Evolutionary conservation across 129 eudicot genomes (phyloP), one percentile per base, ranked within the genome.

Genomic region (Glebionis coronaria): DNA sequence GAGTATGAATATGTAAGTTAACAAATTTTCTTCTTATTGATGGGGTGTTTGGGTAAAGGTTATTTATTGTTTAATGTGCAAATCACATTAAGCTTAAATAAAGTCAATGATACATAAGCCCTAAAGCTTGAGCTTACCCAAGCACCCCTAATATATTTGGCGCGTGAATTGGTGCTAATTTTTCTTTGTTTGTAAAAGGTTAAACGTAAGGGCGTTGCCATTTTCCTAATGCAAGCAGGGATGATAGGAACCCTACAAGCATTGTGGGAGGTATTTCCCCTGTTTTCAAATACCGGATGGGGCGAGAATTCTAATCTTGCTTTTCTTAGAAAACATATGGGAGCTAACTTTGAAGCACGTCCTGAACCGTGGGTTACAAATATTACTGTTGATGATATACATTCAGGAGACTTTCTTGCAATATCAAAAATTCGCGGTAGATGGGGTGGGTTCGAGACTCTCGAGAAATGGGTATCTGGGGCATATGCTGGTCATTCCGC

Each of bases 381-480:
- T 68, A 71, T 90, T 49, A 87, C 79, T 44, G 63, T 61, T 45
- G 94, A 87, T 44, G 99, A 90, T 45, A 90, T 94, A 44, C 97
- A 90, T 60, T 90, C 99, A 7, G 99, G 99, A 63, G 99, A 94
- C 72, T 90, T 94, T 60, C 84, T 94, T 55, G 99, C 88, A 16
- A 70, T 94, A 84, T 94, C 97, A 16, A 94, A 94, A 76, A 87
- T 94, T 42, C 88, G 99, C 19, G 99, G 97, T 14, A 67, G 93
- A 20, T 94, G 99, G 99, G 99, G 99, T 65, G 99, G 82, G 56
- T 94, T 94, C 70, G 99, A 94, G 86, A 90, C 94, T 18, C 73
- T 94, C 42, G 99, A 94, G 88, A 94, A 94, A 82, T 94, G 99
- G 99, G 99, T 87, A 38, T 82, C 90, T 8, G 99, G 99, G 68